These are phyloP conservation scores for Balakata baccata DNA, from an alignment of 345 rosid species.

Conservation along the genomic window DNA sequence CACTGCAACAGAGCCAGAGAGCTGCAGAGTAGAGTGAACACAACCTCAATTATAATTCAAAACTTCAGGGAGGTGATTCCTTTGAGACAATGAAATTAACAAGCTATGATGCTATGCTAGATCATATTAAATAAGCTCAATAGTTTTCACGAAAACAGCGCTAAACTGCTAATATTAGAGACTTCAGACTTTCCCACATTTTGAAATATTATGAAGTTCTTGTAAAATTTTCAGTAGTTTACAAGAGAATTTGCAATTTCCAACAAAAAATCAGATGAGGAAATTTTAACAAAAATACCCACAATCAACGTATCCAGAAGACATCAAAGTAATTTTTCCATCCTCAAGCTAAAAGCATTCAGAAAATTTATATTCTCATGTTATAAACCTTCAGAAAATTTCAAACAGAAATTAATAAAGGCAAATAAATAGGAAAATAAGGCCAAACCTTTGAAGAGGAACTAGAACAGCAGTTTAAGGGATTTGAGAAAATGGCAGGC, in stretches of 20 bases:
- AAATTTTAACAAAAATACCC: not conserved
- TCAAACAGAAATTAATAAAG: too few relatives aligned
- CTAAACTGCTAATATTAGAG: not conserved
- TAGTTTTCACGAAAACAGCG: not conserved
- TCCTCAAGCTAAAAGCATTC: not conserved
- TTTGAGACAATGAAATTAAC: not conserved
- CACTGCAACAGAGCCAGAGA: slow-evolving; percentile 58
- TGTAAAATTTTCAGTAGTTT: not conserved
- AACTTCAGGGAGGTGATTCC: not conserved
- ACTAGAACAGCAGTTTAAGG: slow-evolving; percentile 61
- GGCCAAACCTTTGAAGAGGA: slow-evolving; percentile 61
- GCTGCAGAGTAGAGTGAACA: slow-evolving; percentile 35
- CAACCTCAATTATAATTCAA: slow-evolving; percentile 2
- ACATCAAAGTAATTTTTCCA: not conserved
- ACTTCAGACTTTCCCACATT: not conserved
- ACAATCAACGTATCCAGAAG: not conserved
- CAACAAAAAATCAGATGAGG: not conserved
- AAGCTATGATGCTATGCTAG: not conserved
- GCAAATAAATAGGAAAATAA: not conserved
- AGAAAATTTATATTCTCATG: not conserved
- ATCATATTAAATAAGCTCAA: not conserved
- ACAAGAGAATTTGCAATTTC: not conserved
- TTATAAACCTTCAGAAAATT: too few relatives aligned
- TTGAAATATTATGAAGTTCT: not conserved
- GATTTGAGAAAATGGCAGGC: slow-evolving; percentile 54